Percentiles rank a stretch among this genome's conserved stretches.
These are phyloP conservation scores for Tylopilus sp. DNA, from an alignment of 768 basidiomycete species.

Conservation along the genomic window DNA sequence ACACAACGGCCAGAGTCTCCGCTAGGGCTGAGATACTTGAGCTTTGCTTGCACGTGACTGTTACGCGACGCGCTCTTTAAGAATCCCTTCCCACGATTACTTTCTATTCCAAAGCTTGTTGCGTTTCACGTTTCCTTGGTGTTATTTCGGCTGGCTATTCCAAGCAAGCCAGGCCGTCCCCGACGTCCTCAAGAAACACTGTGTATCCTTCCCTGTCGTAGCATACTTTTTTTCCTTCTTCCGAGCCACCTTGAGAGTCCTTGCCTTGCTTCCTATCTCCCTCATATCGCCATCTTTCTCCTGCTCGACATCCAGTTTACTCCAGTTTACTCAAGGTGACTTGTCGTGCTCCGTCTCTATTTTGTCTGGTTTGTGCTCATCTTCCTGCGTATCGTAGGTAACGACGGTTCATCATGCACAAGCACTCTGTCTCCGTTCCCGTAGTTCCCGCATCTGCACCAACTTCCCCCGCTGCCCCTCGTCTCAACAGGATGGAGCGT, in stretches of 20 bases:
- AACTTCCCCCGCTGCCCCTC: slow-evolving; percentile 39
- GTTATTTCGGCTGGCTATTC: slow-evolving; percentile 20
- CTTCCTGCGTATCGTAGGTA: slow-evolving; percentile 6
- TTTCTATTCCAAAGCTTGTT: slow-evolving; percentile 24
- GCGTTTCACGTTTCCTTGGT: slow-evolving; percentile 26
- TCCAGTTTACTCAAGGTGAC: slow-evolving; percentile 23
- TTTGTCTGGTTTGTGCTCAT: slow-evolving; percentile 7
- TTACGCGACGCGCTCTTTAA: slow-evolving; percentile 40
- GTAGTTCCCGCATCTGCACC: slow-evolving; percentile 41
- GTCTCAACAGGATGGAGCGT: slow-evolving; percentile 32
- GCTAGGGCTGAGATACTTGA: no score
- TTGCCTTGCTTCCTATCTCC: slow-evolving; percentile 24
- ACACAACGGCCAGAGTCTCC: no score
- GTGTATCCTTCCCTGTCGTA: slow-evolving; percentile 2
- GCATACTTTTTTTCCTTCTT: slow-evolving; percentile 13
- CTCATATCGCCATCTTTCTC: slow-evolving; percentile 21
- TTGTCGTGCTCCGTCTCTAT: neutral
- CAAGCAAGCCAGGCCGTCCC: slow-evolving; percentile 14
- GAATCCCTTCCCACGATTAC: slow-evolving; percentile 29
- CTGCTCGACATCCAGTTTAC: slow-evolving; percentile 12
- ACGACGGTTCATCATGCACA: slow-evolving; percentile 26
- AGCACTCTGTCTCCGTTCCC: slow-evolving; percentile 29
- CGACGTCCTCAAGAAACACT: slow-evolving; percentile 12
- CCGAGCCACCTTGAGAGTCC: slow-evolving; percentile 20
- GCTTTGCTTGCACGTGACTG: slow-evolving; percentile 33